Percentiles rank a stretch among this genome's conserved stretches.
Conservation (phyloP, 345 rosid genomes). For the Firmiana major region DNA sequence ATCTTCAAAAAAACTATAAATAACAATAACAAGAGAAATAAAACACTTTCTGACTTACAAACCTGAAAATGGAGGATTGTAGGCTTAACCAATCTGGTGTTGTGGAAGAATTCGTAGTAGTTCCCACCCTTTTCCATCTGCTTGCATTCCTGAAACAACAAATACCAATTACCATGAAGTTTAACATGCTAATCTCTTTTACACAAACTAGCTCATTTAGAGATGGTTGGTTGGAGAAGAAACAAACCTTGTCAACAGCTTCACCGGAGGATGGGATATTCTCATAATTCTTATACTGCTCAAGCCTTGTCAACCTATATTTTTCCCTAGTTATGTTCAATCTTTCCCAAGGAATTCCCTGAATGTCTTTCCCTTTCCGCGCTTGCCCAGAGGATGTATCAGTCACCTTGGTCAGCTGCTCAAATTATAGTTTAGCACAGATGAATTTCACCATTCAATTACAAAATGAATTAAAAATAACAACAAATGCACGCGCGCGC, state of each 20-base stretch:
- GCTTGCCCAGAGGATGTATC: slow-evolving; percentile 58
- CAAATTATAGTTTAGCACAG: neutral
- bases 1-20: neutral
- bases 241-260: slow-evolving; percentile 37
- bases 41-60: neutral
- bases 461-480: neutral
- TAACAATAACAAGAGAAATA: neutral
- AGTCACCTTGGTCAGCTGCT: slow-evolving; percentile 36
- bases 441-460: neutral
- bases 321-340: slow-evolving; percentile 48
- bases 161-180: neutral
- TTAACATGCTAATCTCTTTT: neutral
- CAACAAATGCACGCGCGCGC: neutral
- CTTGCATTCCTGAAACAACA: slow-evolving; percentile 34
- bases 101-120: slow-evolving; percentile 43
- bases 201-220: neutral
- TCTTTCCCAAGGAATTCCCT: slow-evolving; percentile 73
- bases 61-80: slow-evolving; percentile 63
- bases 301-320: slow-evolving; percentile 58
- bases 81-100: slow-evolving; percentile 51
- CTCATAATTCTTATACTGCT: slow-evolving; percentile 63
- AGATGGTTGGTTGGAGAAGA: slow-evolving; percentile 4
- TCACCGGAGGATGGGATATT: slow-evolving; percentile 45
- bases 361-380: slow-evolving; percentile 59
- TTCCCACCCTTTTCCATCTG: slow-evolving; percentile 37